Percentiles rank a stretch among this genome's conserved stretches.
These are phyloP conservation scores for Steccherinum ochraceum DNA, from an alignment of 768 basidiomycete species.

Conservation along the genomic window DNA sequence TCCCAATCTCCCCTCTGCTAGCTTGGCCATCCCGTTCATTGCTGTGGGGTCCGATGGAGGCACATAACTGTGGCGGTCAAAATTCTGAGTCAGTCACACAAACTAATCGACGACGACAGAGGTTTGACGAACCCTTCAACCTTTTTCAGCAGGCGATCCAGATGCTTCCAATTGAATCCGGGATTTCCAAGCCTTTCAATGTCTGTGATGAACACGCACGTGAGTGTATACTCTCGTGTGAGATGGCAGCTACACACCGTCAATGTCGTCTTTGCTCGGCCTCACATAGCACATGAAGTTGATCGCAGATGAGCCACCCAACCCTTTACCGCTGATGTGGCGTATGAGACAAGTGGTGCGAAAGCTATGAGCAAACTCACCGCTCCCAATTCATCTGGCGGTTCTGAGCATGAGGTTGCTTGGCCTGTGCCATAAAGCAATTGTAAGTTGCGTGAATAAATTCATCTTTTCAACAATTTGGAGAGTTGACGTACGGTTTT, in stretches of 20 bases:
- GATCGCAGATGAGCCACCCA: conserved; percentile 12
- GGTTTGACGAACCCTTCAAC: conserved; percentile 15
- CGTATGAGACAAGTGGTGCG: background rate
- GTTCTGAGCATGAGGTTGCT: background rate
- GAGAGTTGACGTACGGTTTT: conserved; percentile 18
- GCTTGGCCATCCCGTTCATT: background rate
- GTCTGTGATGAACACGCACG: conserved; percentile 13
- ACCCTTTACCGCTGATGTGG: conserved; percentile 10
- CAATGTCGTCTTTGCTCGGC: conserved; percentile 8
- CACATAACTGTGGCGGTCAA: background rate
- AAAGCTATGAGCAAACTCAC: background rate
- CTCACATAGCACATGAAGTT: conserved; percentile 12
- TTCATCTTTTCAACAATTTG: background rate
- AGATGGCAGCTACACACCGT: conserved; percentile 1
- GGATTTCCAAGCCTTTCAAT: conserved; percentile 22
- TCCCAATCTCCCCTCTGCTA: background rate
- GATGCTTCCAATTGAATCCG: conserved; percentile 21
- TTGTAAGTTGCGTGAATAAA: background rate
- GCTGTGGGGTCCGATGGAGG: background rate
- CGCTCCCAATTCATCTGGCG: conserved; percentile 4
- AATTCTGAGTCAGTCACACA: background rate
- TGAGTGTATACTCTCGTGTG: background rate
- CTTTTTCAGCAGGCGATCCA: conserved; percentile 13
- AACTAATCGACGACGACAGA: background rate
- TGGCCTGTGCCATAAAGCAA: background rate